These are phyloP conservation scores for Fusarium kyushuense DNA, from an alignment of 2,329 filamentous ascomycete genomes.

Conservation along the genomic window DNA sequence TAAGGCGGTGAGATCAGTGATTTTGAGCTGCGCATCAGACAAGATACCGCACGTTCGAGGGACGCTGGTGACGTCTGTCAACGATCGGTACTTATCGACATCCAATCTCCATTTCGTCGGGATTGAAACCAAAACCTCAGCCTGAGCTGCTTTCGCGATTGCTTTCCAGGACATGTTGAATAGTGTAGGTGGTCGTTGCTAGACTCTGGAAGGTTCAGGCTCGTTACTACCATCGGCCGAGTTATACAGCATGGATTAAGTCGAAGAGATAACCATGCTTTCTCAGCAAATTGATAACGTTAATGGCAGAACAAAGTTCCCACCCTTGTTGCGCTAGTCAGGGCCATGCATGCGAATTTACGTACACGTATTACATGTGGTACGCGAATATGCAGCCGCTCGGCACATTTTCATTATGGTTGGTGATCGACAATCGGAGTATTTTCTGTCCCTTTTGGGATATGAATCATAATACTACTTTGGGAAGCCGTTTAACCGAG, in stretches of 20 bases:
- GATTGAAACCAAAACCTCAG: neutral
- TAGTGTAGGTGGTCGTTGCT: neutral
- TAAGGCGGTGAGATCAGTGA: constrained; percentile 13
- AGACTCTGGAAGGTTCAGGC: neutral
- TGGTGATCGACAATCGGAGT: neutral
- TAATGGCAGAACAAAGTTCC: neutral
- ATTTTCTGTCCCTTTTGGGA: neutral
- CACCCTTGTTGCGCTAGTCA: neutral
- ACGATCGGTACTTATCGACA: neutral
- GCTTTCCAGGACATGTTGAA: constrained; percentile 1
- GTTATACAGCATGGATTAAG: neutral
- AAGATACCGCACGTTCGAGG: constrained; percentile 11
- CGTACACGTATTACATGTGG: neutral
- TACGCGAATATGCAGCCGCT: neutral
- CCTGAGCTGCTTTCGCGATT: constrained; percentile 12
- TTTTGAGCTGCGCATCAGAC: constrained; percentile 3
- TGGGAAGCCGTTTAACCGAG: neutral
- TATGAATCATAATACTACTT: neutral
- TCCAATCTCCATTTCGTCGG: neutral
- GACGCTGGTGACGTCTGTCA: constrained; percentile 9
- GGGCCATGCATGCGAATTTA: neutral
- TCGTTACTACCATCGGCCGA: no score
- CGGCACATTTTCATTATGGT: neutral
- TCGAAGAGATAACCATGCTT: neutral
- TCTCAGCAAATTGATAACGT: neutral